phyloP scores from a whole-genome alignment of 441 rosid species.

The Metrosideros polymorpha region DNA sequence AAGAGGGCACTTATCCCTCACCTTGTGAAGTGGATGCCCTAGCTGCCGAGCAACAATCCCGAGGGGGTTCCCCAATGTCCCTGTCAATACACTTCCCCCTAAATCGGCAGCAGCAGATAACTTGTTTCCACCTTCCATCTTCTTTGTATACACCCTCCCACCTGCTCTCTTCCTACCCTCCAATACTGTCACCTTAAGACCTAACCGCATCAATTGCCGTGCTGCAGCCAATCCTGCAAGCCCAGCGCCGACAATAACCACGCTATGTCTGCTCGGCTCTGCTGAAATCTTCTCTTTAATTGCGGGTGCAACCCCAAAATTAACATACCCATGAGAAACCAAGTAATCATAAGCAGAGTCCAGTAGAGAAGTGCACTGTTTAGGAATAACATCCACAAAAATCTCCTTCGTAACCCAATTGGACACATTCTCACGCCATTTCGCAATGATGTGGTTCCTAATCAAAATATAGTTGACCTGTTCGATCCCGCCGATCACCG shows the following conservation, averaged over 20 bases:
- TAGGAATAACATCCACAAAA: slow-evolving; percentile 52
- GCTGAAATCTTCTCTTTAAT: slow-evolving; percentile 53
- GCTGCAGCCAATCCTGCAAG: slow-evolving; percentile 85
- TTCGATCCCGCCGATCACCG: slow-evolving; percentile 78
- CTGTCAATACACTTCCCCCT: slow-evolving; percentile 91
- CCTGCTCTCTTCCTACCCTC: slow-evolving; percentile 92
- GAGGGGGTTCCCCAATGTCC: slow-evolving; percentile 81
- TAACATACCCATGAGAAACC: slow-evolving; percentile 63
- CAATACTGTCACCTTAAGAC: slow-evolving; percentile 74
- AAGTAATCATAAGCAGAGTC: slow-evolving; percentile 76
- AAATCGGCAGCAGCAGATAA: slow-evolving; percentile 77
- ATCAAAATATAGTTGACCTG: slow-evolving; percentile 87
- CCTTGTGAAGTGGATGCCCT: slow-evolving; percentile 64
- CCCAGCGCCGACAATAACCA: slow-evolving; percentile 75
- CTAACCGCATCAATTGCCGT: slow-evolving; percentile 73
- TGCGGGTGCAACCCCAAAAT: slow-evolving; percentile 71
- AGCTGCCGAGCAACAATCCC: slow-evolving; percentile 81
- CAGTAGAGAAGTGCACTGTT: slow-evolving; percentile 52
- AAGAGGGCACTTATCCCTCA: slow-evolving; percentile 86
- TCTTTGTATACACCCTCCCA: slow-evolving; percentile 88
- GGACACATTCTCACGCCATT: slow-evolving; percentile 71
- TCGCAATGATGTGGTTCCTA: slow-evolving; percentile 75
- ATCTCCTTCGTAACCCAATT: slow-evolving; percentile 68
- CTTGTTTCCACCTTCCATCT: slow-evolving; percentile 73
- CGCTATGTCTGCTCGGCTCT: slow-evolving; percentile 37